These are phyloP conservation scores for Funneliformis caledonium DNA, from an alignment of 371 early-diverging fungal species.

Conservation along the genomic window DNA sequence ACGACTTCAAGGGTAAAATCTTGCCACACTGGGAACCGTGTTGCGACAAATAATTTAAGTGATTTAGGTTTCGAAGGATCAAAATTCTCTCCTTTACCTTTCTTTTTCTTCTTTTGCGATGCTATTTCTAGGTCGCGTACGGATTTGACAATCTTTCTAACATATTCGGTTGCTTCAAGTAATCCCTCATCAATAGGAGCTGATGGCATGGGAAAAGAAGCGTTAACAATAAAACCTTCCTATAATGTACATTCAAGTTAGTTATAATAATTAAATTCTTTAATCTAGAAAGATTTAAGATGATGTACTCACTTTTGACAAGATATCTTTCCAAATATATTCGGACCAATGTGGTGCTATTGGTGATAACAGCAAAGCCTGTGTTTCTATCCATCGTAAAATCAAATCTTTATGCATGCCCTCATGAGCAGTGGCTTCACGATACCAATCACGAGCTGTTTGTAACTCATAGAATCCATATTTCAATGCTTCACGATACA, in stretches of 20 bases:
- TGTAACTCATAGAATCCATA: slow-evolving; percentile 93
- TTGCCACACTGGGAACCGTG: slow-evolving; percentile 94
- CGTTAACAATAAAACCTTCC: slow-evolving; percentile 70
- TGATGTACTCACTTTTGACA: slow-evolving; percentile 64
- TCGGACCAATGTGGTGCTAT: slow-evolving; percentile 95
- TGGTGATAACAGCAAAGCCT: slow-evolving; percentile 84
- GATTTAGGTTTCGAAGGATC: slow-evolving; percentile 71
- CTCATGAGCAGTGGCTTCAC: slow-evolving; percentile 74
- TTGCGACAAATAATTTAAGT: slow-evolving; percentile 78
- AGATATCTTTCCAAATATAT: slow-evolving; percentile 79
- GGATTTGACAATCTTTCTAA: slow-evolving; percentile 74
- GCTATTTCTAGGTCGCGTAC: slow-evolving; percentile 85
- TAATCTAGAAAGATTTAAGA: not conserved
- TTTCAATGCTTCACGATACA: slow-evolving; percentile 96
- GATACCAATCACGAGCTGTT: slow-evolving; percentile 90
- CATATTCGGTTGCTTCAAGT: slow-evolving; percentile 79
- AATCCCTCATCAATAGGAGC: slow-evolving; percentile 66
- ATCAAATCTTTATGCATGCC: slow-evolving; percentile 90
- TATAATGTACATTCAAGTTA: slow-evolving; percentile 32
- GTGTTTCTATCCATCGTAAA: slow-evolving; percentile 78
- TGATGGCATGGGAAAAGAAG: slow-evolving; percentile 72
- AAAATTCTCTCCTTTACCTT: slow-evolving; percentile 66
- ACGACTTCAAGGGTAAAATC: slow-evolving; percentile 74
- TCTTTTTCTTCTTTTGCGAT: slow-evolving; percentile 80
- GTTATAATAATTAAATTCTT: not conserved